These are phyloP conservation scores for Blastobotrys americana DNA, from an alignment of 805 yeast genomes.

Conservation along the genomic window DNA sequence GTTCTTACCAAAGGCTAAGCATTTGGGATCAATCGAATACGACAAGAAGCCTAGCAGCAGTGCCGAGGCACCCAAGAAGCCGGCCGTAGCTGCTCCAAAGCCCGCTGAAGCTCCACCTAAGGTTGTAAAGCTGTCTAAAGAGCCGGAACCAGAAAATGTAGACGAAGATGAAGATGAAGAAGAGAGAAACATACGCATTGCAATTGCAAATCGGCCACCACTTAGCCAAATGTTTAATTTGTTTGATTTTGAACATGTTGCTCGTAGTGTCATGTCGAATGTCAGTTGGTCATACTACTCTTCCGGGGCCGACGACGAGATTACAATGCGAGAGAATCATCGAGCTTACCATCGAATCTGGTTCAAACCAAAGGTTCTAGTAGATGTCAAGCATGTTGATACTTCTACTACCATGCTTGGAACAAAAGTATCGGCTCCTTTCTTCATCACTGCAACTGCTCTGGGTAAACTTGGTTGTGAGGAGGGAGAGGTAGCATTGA, in stretches of 20 bases:
- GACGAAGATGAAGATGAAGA: slow-evolving; percentile 30
- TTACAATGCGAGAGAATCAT: slow-evolving; percentile 84
- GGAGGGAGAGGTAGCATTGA: slow-evolving; percentile 83
- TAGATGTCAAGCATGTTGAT: slow-evolving; percentile 73
- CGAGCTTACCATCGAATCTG: slow-evolving; percentile 80
- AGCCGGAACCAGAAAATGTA: not conserved
- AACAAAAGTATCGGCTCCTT: slow-evolving; percentile 60
- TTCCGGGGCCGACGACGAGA: slow-evolving; percentile 88
- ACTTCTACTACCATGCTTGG: slow-evolving; percentile 70
- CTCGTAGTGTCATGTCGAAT: slow-evolving; percentile 66
- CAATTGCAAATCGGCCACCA: slow-evolving; percentile 54
- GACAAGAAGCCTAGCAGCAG: slow-evolving; percentile 10
- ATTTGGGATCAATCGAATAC: slow-evolving; percentile 46
- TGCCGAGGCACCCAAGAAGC: slow-evolving; percentile 5
- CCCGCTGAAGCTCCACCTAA: not conserved
- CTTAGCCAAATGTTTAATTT: slow-evolving; percentile 64
- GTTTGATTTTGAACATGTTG: slow-evolving; percentile 82
- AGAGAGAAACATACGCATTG: slow-evolving; percentile 36
- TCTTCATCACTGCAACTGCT: slow-evolving; percentile 88
- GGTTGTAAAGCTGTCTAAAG: not conserved
- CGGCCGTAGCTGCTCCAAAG: slow-evolving; percentile 3
- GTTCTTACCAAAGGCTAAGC: slow-evolving; percentile 50
- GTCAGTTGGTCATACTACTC: slow-evolving; percentile 92
- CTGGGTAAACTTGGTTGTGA: slow-evolving; percentile 86
- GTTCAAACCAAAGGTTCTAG: slow-evolving; percentile 76